phyloP scores from a whole-genome alignment of 495 filamentous ascomycete genomes.

The Echria macrotheca region DNA sequence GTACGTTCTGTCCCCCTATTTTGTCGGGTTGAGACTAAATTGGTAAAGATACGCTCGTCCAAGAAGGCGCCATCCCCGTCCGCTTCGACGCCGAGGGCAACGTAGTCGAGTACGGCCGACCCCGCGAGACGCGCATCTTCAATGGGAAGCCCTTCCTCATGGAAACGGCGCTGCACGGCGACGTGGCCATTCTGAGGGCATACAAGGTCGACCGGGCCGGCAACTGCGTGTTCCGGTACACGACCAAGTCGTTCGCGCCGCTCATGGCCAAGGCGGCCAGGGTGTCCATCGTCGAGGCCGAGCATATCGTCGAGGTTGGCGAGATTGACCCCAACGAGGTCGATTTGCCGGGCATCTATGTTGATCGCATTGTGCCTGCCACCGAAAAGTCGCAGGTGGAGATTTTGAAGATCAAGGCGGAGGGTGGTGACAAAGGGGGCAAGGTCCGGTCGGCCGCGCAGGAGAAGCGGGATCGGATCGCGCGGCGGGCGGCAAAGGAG shows the following conservation, averaged over 20 bases:
- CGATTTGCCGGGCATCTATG: conserved; percentile 58
- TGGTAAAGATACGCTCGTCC: conserved; percentile 48
- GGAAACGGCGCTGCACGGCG: conserved; percentile 58
- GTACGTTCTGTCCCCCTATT: conserved; percentile 24
- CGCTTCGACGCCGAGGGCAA: conserved; percentile 46
- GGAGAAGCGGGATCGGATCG: conserved; percentile 51
- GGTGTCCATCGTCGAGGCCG: conserved; percentile 62
- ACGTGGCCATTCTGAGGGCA: conserved; percentile 59
- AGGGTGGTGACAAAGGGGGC: conserved; percentile 18
- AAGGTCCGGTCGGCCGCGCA: conserved; percentile 26
- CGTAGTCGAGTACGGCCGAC: conserved; percentile 48
- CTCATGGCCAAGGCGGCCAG: conserved; percentile 60
- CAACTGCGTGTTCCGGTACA: conserved; percentile 60
- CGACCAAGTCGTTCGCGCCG: conserved; percentile 53
- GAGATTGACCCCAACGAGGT: conserved; percentile 53
- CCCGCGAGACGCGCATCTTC: conserved; percentile 56
- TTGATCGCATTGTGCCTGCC: conserved; percentile 57
- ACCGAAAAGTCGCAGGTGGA: conserved; percentile 52
- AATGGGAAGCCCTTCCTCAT: conserved; percentile 54
- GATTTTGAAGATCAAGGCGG: conserved; percentile 43
- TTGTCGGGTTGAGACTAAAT: background rate
- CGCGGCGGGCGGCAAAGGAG: conserved; percentile 55
- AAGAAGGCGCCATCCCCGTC: conserved; percentile 56
- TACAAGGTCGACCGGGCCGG: conserved; percentile 61
- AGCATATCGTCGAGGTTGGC: conserved; percentile 58